Evolutionary conservation across 495 filamentous ascomycete genomes (phyloP), one percentile per base, ranked within the genome.

Genomic region (Xylaria sp.): DNA sequence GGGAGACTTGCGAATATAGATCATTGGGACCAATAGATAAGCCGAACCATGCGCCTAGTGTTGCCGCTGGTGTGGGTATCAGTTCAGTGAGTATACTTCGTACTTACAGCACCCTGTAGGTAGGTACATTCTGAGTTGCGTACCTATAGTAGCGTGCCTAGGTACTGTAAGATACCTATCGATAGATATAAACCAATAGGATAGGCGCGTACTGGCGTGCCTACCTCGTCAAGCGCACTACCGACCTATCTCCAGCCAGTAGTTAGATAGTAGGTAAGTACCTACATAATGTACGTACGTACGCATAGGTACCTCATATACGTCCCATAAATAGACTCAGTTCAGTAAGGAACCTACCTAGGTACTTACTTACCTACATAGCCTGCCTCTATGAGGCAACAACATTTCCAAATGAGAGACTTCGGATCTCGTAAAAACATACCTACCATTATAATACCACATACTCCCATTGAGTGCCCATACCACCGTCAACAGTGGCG

Each of bases 11-110:
- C 53, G 5, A 58, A n/a, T 58, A 58, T 15, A 19, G 53, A 35
- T 19, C 53, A 58, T 15, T 58, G 53, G 53, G 31, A 35, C 53
- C 53, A 58, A 58, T 58, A 58, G 53, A 35, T 31, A 58, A 31
- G 53, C 29, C 53, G 29, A 9, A 35, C 29, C 26, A 33, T 35
- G 31, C 15, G 17, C 15, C 7, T 24, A n/a, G n/a, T n/a, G n/a
- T n/a, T n/a, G n/a, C n/a, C n/a, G n/a, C n/a, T n/a, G n/a, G n/a
- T n/a, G n/a, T n/a, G n/a, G n/a, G n/a, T n/a, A n/a, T n/a, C n/a
- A n/a, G n/a, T n/a, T n/a, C n/a, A n/a, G 35, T 8, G 35, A 4
- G 48, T 14, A 6, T 48, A 48, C 44, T 0, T 52, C 24, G 43
- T 19, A 46, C 43, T 19, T 48, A n/a, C 35, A 17, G 1, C 26